These are phyloP conservation scores for Neofusicoccum umdonicola DNA, from an alignment of 2,329 filamentous ascomycete species.

Conservation along the genomic window DNA sequence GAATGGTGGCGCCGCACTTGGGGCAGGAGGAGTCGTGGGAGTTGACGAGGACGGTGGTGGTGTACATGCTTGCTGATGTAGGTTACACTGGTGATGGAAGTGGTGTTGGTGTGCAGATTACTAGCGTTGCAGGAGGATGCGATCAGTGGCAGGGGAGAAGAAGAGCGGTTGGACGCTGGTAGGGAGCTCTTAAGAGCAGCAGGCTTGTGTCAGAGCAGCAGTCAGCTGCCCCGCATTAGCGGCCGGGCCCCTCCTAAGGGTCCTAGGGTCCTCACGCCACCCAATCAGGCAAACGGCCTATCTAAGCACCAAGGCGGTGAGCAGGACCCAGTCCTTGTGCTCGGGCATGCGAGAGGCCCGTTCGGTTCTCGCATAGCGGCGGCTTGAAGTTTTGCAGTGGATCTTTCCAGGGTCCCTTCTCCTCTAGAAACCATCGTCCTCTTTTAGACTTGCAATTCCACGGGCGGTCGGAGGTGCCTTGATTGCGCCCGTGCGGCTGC, in stretches of 20 bases:
- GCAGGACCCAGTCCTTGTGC: not conserved
- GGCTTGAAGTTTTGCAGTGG: constrained; percentile 1
- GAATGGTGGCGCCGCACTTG: constrained; percentile 37
- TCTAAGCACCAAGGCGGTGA: constrained; percentile 17
- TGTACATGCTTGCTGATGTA: not conserved
- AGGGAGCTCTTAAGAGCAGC: not conserved
- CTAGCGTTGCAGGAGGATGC: not conserved
- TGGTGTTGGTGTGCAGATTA: not conserved
- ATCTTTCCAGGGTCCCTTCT: not conserved
- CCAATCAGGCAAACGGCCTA: constrained; percentile 16
- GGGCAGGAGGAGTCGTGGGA: constrained; percentile 34
- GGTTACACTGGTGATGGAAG: not conserved
- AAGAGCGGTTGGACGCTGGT: not conserved
- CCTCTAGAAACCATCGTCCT: constrained; percentile 17
- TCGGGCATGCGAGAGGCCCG: constrained; percentile 1
- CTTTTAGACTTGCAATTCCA: constrained; percentile 24
- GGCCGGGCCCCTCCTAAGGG: constrained; percentile 1
- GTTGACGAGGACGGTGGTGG: constrained; percentile 29
- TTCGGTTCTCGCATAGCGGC: not conserved
- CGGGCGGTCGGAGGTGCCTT: constrained; percentile 37
- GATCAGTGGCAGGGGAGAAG: not conserved
- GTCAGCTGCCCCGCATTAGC: constrained; percentile 18
- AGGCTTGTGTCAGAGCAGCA: constrained; percentile 2
- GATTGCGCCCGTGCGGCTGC: constrained; percentile 21
- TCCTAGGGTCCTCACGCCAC: constrained; percentile 11